Evolutionary conservation across 805 yeast species (phyloP).

Genomic region (Candida fluviatilis): DNA sequence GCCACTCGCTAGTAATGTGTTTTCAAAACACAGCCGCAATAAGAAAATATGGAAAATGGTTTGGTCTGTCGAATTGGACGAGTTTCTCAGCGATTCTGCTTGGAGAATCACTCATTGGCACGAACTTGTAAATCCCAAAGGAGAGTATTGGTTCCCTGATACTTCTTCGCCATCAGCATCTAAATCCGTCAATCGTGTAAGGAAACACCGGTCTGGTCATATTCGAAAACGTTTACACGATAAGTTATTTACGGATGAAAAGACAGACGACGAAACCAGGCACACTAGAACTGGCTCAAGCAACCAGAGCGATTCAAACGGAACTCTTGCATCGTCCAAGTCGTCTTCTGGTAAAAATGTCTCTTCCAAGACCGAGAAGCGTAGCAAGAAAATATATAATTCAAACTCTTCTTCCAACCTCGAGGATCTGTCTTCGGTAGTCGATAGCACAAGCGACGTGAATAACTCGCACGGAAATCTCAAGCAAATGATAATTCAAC

Average conservation of each 20-base stretch:
- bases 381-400: slow-evolving; percentile 8
- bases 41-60: slow-evolving; percentile 39
- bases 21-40: slow-evolving; percentile 35
- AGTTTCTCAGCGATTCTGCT: slow-evolving; percentile 49
- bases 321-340: slow-evolving; percentile 4
- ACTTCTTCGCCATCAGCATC: not conserved
- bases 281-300: not conserved
- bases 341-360: slow-evolving; percentile 5
- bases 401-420: slow-evolving; percentile 4
- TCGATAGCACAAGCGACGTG: not conserved
- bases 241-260: slow-evolving; percentile 19
- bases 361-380: slow-evolving; percentile 9
- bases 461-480: not conserved
- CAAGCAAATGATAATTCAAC: not conserved
- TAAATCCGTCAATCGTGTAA: too few species aligned
- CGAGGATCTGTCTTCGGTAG: slow-evolving; percentile 1
- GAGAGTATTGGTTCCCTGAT: slow-evolving; percentile 50
- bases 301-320: not conserved
- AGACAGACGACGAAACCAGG: not conserved
- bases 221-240: slow-evolving; percentile 26
- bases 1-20: slow-evolving; percentile 64
- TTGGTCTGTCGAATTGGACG: slow-evolving; percentile 67
- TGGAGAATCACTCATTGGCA: slow-evolving; percentile 59
- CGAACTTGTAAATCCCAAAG: slow-evolving; percentile 42
- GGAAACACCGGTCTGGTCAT: not conserved